phyloP scores from a whole-genome alignment of 2,329 filamentous ascomycete species.

The Fusarium sp. region DNA sequence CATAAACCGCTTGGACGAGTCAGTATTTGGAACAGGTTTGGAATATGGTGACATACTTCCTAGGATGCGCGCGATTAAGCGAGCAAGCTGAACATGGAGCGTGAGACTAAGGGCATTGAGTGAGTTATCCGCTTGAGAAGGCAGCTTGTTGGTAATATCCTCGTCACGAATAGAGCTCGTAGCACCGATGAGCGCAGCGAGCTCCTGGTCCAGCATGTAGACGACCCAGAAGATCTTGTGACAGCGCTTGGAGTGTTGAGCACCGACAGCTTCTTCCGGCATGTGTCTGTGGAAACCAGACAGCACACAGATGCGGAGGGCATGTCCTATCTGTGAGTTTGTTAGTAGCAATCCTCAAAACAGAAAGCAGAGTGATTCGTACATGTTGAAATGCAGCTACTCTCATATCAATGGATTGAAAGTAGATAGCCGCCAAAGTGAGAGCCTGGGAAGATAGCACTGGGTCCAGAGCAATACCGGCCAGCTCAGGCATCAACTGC shows the following conservation, averaged over 20 bases:
- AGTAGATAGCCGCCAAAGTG: conserved; percentile 49
- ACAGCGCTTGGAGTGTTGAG: conserved; percentile 40
- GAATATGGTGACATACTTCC: conserved; percentile 16
- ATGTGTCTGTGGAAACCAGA: conserved; percentile 45
- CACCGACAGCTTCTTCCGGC: conserved; percentile 34
- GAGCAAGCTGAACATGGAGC: conserved; percentile 41
- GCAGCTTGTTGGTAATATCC: conserved; percentile 44
- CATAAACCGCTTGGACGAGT: conserved; percentile 34
- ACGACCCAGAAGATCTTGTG: conserved; percentile 46
- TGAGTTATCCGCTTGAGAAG: conserved; percentile 42
- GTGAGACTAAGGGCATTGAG: conserved; percentile 39
- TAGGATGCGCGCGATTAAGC: conserved; percentile 37
- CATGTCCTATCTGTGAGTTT: conserved; percentile 44
- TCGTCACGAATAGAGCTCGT: conserved; percentile 44
- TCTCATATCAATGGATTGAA: conserved; percentile 54
- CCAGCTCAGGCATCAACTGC: conserved; percentile 51
- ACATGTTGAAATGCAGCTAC: conserved; percentile 52
- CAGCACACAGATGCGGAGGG: conserved; percentile 46
- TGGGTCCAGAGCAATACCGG: conserved; percentile 33
- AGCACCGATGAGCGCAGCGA: conserved; percentile 41
- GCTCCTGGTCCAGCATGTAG: conserved; percentile 45
- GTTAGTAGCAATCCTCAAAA: background rate
- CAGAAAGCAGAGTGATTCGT: background rate
- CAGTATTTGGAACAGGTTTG: accelerated
- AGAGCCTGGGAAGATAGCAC: conserved; percentile 44